Percentiles rank a stretch among this genome's conserved stretches.
phyloP scores from a whole-genome alignment of 2,329 filamentous ascomycete species.

The Penicillium sp. region DNA sequence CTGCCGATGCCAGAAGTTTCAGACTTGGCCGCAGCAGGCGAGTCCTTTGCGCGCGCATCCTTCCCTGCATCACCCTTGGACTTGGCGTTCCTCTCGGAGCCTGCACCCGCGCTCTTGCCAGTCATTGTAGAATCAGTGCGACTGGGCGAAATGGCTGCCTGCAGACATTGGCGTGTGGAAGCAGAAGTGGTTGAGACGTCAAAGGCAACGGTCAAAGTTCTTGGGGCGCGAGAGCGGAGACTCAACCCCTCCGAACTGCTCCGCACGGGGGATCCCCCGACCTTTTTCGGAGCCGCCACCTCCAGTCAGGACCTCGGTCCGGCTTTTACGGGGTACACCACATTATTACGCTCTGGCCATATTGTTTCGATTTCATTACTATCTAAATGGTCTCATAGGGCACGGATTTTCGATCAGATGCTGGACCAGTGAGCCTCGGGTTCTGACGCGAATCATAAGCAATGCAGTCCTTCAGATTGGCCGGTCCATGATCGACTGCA shows the following conservation, averaged over 20 bases:
- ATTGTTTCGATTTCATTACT: neutral
- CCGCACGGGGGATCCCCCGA: conserved; percentile 18
- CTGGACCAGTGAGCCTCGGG: neutral
- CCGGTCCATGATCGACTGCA: neutral
- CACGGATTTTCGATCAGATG: neutral
- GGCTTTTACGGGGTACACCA: neutral
- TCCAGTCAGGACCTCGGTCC: conserved; percentile 9
- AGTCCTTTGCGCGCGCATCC: conserved; percentile 33
- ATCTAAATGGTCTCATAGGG: neutral
- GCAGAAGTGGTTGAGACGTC: conserved; percentile 10
- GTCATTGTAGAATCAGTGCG: conserved; percentile 30
- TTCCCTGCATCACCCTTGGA: conserved; percentile 30
- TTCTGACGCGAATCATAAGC: neutral
- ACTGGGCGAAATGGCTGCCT: conserved; percentile 23
- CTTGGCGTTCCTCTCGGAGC: conserved; percentile 26
- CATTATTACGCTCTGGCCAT: neutral
- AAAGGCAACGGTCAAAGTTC: conserved; percentile 6
- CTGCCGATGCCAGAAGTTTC: conserved; percentile 33
- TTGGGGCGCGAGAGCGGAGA: conserved; percentile 22
- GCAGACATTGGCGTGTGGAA: conserved; percentile 25
- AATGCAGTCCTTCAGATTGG: conserved; percentile 1
- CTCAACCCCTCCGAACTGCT: conserved; percentile 24
- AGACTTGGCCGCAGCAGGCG: conserved; percentile 31
- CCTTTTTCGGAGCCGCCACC: conserved; percentile 7
- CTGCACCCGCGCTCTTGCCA: conserved; percentile 27